Evolutionary conservation across 805 yeast genomes (phyloP).

Genomic region (Gaillardinia entomophila): DNA sequence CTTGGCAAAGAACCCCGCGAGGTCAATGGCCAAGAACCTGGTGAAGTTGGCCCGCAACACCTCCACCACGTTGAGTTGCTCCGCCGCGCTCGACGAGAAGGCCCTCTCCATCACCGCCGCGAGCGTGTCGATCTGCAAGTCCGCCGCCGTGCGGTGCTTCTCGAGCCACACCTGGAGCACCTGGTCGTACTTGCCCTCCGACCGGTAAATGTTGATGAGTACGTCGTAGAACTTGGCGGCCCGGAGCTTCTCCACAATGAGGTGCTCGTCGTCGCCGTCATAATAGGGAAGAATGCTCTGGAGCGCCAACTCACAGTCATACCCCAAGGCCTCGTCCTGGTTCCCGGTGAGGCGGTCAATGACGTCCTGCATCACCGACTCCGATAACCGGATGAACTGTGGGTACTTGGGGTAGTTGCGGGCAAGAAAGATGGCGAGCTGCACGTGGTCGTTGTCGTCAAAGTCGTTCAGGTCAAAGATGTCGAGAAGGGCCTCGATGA

Average conservation of each 20-base stretch:
- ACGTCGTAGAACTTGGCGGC: constrained; percentile 55
- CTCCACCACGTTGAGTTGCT: constrained; percentile 15
- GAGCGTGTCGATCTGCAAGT: constrained; percentile 6
- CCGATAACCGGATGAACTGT: constrained; percentile 75
- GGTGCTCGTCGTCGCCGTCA: constrained; percentile 49
- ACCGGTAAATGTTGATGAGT: constrained; percentile 49
- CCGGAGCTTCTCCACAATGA: constrained; percentile 45
- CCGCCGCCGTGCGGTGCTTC: constrained; percentile 8
- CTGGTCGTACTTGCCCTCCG: constrained; percentile 47
- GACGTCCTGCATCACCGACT: constrained; percentile 44
- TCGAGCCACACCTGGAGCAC: constrained; percentile 51
- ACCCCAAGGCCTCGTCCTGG: constrained; percentile 25
- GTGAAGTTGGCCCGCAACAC: constrained; percentile 20
- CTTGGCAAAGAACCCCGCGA: constrained; percentile 27
- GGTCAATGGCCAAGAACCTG: constrained; percentile 20
- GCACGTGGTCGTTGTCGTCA: constrained; percentile 17
- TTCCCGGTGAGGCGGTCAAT: constrained; percentile 46
- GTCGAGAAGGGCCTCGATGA: constrained; percentile 67
- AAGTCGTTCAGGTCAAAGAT: constrained; percentile 37
- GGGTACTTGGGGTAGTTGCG: constrained; percentile 78
- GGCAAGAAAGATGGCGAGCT: constrained; percentile 65
- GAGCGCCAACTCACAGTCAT: constrained; percentile 71
- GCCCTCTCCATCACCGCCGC: constrained; percentile 21
- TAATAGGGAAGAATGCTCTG: constrained; percentile 65
- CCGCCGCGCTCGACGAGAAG: constrained; percentile 12